These are phyloP conservation scores for Serendipita sp. DNA, from an alignment of 768 basidiomycete species.

Conservation along the genomic window DNA sequence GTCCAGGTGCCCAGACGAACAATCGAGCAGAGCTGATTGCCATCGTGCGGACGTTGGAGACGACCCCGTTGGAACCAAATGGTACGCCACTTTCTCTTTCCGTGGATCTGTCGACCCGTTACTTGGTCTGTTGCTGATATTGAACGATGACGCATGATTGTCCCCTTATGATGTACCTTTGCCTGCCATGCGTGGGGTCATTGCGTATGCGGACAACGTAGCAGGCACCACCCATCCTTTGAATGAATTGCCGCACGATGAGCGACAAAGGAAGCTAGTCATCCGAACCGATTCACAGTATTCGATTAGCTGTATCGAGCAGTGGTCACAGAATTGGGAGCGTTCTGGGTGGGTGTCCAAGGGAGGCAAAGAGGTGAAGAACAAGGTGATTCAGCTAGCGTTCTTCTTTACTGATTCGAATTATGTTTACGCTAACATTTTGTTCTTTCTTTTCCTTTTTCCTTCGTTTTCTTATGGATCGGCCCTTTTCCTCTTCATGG, in stretches of 20 bases:
- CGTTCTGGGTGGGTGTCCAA: constrained; percentile 28
- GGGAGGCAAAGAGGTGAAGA: constrained; percentile 47
- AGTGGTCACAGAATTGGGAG: constrained; percentile 11
- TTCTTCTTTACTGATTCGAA: neutral
- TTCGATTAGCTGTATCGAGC: constrained; percentile 43
- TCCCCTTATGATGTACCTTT: too few species aligned
- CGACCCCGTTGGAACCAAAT: constrained; percentile 36
- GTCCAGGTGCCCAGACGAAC: constrained; percentile 23
- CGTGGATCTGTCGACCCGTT: too few species aligned
- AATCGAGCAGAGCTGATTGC: constrained; percentile 21
- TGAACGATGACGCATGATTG: too few species aligned
- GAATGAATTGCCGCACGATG: constrained; percentile 3
- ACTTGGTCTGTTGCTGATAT: too few species aligned
- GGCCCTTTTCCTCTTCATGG: too few species aligned
- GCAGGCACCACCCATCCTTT: too few species aligned
- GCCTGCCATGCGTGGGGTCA: too few species aligned
- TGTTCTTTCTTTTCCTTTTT: neutral
- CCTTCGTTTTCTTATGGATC: neutral
- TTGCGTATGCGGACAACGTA: too few species aligned
- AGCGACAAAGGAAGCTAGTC: constrained; percentile 26
- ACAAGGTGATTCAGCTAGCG: constrained; percentile 20
- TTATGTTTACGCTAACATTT: neutral
- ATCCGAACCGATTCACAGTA: constrained; percentile 83
- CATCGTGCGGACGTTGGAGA: constrained; percentile 67
- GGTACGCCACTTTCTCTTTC: constrained; percentile 8